Conservation (phyloP, 2,329 filamentous ascomycete genomes). For the Bipolaris bicolor region DNA sequence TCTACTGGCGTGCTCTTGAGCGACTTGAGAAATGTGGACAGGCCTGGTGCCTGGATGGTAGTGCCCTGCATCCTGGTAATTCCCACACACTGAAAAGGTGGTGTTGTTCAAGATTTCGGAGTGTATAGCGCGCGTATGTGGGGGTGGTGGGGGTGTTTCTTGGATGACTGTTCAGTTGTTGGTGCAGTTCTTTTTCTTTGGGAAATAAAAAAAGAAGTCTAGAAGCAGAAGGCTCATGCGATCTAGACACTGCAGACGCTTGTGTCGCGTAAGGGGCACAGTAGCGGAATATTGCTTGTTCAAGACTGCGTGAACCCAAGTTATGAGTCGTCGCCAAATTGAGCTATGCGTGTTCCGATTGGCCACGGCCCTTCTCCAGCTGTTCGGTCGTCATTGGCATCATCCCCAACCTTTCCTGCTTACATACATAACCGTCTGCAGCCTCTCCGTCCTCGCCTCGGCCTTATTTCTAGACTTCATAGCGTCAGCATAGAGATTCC, state of each 20-base stretch:
- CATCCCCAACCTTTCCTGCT: conserved; percentile 45
- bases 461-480: conserved; percentile 5
- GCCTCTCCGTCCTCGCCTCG: conserved; percentile 10
- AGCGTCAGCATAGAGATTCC: background rate
- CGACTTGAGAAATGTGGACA: conserved; percentile 79
- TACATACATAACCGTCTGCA: conserved; percentile 1
- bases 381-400: conserved; percentile 17
- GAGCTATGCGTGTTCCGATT: conserved; percentile 17
- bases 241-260: background rate
- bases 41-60: conserved; percentile 66
- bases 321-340: conserved; percentile 16
- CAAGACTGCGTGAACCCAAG: conserved; percentile 2
- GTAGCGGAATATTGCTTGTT: conserved; percentile 10
- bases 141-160: conserved; percentile 31
- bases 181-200: background rate
- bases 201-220: background rate
- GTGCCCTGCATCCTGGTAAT: conserved; percentile 35
- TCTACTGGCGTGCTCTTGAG: conserved; percentile 74
- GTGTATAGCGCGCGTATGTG: conserved; percentile 15
- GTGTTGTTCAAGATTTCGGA: conserved; percentile 4
- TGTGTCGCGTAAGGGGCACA: background rate
- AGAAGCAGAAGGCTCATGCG: background rate
- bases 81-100: background rate
- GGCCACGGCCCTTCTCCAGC: conserved; percentile 15
- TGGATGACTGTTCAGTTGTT: conserved; percentile 1